Conservation (phyloP, 306 rosid species). For the Alnus glutinosa region DNA sequence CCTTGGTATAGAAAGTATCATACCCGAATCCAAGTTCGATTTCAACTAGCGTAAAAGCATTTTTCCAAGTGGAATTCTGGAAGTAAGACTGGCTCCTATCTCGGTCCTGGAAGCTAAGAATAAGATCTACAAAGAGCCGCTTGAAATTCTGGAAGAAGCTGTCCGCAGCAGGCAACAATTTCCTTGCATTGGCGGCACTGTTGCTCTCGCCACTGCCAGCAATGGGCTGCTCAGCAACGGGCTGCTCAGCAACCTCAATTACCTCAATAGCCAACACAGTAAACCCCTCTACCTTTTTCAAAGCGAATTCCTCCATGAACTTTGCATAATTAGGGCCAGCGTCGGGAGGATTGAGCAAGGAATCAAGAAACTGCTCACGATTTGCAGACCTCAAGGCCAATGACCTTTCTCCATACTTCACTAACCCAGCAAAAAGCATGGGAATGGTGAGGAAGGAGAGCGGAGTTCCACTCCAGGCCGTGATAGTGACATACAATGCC, state of each 20-base stretch:
- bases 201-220: not conserved
- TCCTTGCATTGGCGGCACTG: too few relatives aligned
- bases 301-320: constrained; percentile 5
- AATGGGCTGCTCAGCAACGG: not conserved
- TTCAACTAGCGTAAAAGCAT: not conserved
- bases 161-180: not conserved
- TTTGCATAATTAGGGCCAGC: constrained; percentile 16
- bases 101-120: not conserved
- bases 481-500: not conserved
- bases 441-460: constrained; percentile 1
- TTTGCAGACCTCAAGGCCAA: constrained; percentile 6
- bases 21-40: not conserved
- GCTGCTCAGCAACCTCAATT: not conserved
- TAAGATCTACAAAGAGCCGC: constrained; percentile 4
- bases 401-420: not conserved
- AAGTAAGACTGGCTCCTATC: not conserved
- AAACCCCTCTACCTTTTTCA: not conserved
- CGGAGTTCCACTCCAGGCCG: constrained; percentile 6
- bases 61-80: not conserved
- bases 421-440: not conserved
- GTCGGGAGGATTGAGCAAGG: constrained; percentile 11
- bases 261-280: constrained; percentile 8
- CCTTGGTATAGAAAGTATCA: not conserved
- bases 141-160: not conserved
- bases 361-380: constrained; percentile 3